Percentiles rank a stretch among this genome's conserved stretches.
Conservation (phyloP, 768 basidiomycete species). For the Mycena kentingensis region DNA sequence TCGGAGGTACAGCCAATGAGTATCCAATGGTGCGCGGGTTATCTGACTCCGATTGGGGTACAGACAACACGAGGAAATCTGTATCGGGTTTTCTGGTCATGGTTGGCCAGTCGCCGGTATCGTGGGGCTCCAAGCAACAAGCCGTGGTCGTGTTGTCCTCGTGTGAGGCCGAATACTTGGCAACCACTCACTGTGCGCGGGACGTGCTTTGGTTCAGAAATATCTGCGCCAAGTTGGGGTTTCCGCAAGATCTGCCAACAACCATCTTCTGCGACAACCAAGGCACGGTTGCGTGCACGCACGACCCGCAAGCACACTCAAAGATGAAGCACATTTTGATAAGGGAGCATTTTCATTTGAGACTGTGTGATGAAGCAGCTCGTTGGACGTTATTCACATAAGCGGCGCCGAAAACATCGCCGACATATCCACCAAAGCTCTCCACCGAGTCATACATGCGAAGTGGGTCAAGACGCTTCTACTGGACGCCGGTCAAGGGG, state of each 20-base stretch:
- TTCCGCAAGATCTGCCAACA: neutral
- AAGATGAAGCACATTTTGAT: too few relatives aligned
- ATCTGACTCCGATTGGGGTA: too few relatives aligned
- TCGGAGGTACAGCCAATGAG: too few relatives aligned
- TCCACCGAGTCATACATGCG: conserved; percentile 20
- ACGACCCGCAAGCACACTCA: too few relatives aligned
- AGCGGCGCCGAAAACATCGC: conserved; percentile 34
- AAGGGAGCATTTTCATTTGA: conserved; percentile 35
- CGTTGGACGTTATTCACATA: conserved; percentile 28
- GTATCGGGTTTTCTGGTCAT: too few relatives aligned
- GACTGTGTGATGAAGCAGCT: conserved; percentile 27
- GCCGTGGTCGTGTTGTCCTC: conserved; percentile 23
- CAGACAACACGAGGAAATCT: too few relatives aligned
- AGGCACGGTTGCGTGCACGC: too few relatives aligned
- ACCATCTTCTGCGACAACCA: too few relatives aligned
- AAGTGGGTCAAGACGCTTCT: conserved; percentile 14
- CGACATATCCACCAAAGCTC: conserved; percentile 41
- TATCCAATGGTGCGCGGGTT: too few relatives aligned
- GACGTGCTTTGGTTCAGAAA: conserved; percentile 24
- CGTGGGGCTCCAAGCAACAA: conserved; percentile 27
- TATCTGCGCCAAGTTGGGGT: conserved; percentile 6
- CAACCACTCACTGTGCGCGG: conserved; percentile 21
- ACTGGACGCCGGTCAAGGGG: conserved; percentile 23
- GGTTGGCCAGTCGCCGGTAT: too few relatives aligned
- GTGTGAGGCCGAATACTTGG: conserved; percentile 30